Conservation (phyloP, 768 basidiomycete species). For the Termitomyces sp. region DNA sequence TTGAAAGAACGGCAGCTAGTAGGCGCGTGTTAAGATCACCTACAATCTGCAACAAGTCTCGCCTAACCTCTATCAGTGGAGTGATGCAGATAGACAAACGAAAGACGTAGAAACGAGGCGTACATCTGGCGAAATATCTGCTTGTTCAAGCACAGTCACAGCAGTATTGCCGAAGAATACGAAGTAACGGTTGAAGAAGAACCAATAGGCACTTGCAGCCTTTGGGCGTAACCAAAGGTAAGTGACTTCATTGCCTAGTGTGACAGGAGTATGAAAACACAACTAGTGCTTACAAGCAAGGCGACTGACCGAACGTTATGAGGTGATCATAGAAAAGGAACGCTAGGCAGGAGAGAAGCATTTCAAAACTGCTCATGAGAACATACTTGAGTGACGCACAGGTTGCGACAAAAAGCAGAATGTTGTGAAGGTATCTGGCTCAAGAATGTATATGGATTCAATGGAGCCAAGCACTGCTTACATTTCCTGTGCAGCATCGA, state of each 20-base stretch:
- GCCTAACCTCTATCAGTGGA: constrained; percentile 11
- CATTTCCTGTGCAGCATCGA: constrained; percentile 6
- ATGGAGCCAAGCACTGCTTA: neutral
- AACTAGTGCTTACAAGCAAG: neutral
- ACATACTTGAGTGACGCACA: constrained; percentile 17
- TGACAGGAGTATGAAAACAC: neutral
- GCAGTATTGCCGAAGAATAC: constrained; percentile 33
- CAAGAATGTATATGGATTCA: neutral
- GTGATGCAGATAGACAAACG: neutral
- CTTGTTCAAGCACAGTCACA: constrained; percentile 24
- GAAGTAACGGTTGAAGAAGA: constrained; percentile 46
- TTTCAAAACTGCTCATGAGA: neutral
- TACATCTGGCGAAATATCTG: constrained; percentile 19
- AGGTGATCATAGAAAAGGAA: constrained; percentile 33
- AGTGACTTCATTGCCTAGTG: constrained; percentile 30
- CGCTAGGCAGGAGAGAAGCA: constrained; percentile 18
- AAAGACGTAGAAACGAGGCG: constrained; percentile 1
- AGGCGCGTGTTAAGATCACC: neutral
- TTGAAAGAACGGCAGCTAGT: constrained; percentile 34
- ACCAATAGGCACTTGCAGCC: constrained; percentile 32
- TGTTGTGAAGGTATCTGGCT: constrained; percentile 20
- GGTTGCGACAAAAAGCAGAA: constrained; percentile 26
- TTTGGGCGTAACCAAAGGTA: constrained; percentile 40
- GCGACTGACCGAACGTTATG: constrained; percentile 26
- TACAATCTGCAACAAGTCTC: neutral